These are phyloP conservation scores for Zizania palustris DNA, from an alignment of 202 grass and related monocot species.

Conservation along the genomic window DNA sequence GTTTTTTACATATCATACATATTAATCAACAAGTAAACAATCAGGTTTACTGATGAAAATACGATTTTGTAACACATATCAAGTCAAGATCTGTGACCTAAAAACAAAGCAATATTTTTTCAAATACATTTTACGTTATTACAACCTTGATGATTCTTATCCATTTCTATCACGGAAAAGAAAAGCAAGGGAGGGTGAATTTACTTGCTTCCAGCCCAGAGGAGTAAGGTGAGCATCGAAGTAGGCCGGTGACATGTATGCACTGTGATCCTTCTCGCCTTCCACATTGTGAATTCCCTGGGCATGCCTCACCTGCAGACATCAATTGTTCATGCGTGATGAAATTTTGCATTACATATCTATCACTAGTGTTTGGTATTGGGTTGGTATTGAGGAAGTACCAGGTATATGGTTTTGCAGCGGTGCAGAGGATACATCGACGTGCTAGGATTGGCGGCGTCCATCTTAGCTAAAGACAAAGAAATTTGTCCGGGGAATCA, in stretches of 20 bases:
- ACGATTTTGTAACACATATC: background rate
- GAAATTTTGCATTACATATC: background rate
- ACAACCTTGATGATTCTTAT: too few species aligned
- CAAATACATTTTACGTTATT: background rate
- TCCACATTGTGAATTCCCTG: slow-evolving; percentile 92
- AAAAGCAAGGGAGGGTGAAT: background rate
- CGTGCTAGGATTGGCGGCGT: slow-evolving; percentile 37
- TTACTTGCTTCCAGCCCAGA: slow-evolving; percentile 73
- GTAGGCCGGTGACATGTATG: slow-evolving; percentile 52
- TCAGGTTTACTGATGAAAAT: background rate
- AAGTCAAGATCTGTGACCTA: background rate
- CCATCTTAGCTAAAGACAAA: slow-evolving; percentile 37
- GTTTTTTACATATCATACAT: background rate
- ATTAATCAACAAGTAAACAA: background rate
- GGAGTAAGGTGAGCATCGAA: slow-evolving; percentile 79
- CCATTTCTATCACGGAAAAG: background rate
- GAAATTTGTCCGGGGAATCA: background rate
- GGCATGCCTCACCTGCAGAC: slow-evolving; percentile 81
- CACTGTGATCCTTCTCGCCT: slow-evolving; percentile 60
- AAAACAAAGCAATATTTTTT: background rate
- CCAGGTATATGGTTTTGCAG: slow-evolving; percentile 91
- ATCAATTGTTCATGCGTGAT: background rate
- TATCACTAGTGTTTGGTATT: background rate
- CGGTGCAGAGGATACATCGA: slow-evolving; percentile 73
- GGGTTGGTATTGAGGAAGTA: background rate